Evolutionary conservation across 257 asterid genomes (phyloP), one percentile per base, ranked within the genome.

Genomic region (Ajuga chamaepitys): DNA sequence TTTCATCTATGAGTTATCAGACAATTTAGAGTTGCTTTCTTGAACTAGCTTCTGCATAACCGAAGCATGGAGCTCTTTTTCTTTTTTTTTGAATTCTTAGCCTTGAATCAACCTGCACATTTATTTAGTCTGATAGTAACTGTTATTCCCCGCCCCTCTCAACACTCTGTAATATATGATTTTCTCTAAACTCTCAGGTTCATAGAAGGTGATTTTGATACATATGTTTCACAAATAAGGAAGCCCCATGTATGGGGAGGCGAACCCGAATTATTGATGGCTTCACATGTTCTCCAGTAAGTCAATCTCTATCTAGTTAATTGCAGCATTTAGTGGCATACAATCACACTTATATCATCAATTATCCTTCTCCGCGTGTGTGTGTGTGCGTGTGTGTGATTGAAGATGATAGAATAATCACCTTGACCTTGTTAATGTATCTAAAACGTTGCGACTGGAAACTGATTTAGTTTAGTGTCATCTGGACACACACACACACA

Each of bases 201-300:
- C 85, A 82, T 93, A 32, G 99, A 93, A 68, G 99, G 99, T 48
- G 92, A 89, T 76, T 93, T 93, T 58, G 94, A 84, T 67, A 51
- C 72, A n/a, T 93, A 93, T 4, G 83, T 89, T 70, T 74, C 88
- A 34, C 81, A 79, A 48, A 86, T 89, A 51, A 84, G 88, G 85
- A 87, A 83, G 75, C 88, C 89, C 71, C 95, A 86, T 68, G 95
- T 86, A 32, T 93, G 99, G 99, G 99, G 97, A 68, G 99, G 97
- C 69, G 99, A 93, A 79, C 99, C 99, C 9, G 99, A 93, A 72
- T 65, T 93, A 64, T 73, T 93, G 74, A 89, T 93, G 99, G 97
- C 99, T 67, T 87, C 95, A 66, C 96, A 89, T 75, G 95, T 89
- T 46, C 92, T 93, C 69, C 86, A 70, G 98, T 89, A 83, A 85